phyloP scores from a whole-genome alignment of 495 filamentous ascomycete species.

The Penicillium daleae region DNA sequence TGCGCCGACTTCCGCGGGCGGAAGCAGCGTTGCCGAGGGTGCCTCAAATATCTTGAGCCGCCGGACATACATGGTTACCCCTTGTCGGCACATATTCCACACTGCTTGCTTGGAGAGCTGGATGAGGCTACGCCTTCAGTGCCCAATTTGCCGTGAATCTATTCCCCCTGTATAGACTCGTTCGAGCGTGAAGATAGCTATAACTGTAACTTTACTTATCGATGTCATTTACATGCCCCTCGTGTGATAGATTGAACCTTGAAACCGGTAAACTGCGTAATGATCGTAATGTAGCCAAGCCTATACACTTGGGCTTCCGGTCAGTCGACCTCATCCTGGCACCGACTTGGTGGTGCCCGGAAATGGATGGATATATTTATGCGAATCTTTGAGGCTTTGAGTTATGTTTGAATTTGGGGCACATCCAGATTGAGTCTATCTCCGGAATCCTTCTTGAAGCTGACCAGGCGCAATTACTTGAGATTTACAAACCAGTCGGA shows the following conservation, averaged over 20 bases:
- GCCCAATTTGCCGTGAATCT: slow-evolving; percentile 92
- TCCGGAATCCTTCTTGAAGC: not conserved
- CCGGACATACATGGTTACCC: slow-evolving; percentile 92
- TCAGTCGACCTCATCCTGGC: too few species aligned
- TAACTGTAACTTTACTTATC: slow-evolving; percentile 12
- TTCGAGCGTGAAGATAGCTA: slow-evolving; percentile 2
- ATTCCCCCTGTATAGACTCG: slow-evolving; percentile 72
- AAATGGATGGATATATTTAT: too few species aligned
- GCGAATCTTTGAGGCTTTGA: too few species aligned
- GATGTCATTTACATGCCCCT: not conserved
- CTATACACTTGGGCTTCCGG: too few species aligned
- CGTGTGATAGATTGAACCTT: not conserved
- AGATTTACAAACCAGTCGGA: not conserved
- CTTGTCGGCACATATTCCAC: slow-evolving; percentile 95
- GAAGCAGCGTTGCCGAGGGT: slow-evolving; percentile 57
- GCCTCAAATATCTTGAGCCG: slow-evolving; percentile 74
- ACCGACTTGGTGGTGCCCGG: too few species aligned
- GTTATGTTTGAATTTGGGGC: not conserved
- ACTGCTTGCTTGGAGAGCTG: slow-evolving; percentile 91
- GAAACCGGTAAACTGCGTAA: not conserved
- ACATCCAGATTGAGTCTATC: not conserved
- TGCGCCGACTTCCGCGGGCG: slow-evolving; percentile 51
- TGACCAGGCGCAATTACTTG: not conserved
- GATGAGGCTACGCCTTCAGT: slow-evolving; percentile 91
- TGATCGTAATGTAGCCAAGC: too few species aligned